Base-by-base conservation (phyloP, 768 basidiomycete species). In the Agaricus blazei region DNA sequence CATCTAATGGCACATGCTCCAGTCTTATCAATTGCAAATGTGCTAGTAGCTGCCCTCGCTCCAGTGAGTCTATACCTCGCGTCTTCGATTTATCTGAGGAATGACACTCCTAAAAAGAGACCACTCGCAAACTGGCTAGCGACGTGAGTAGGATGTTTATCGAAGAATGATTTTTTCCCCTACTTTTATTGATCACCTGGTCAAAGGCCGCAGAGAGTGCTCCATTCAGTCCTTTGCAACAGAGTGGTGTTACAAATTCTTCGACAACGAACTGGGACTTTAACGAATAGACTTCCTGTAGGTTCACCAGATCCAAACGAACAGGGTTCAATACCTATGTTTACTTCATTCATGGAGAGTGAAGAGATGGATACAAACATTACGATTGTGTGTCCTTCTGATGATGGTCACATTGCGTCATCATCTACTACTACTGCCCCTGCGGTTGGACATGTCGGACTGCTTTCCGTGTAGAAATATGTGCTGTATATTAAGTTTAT, bases 191-290 rank as follows among this genome's bases (percentile, higher is more conserved):
- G 34, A 34, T 6, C 34, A 8, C 11, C 34, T 19, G 34, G 34
- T 34, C 34, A 34, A 37, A 76, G 73, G 12, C 72, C 72, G 4
- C 75, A 76, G 59, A 71, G 75, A 34, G 72, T 75, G 27, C 58
- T 76, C n/a, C 75, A 76, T 60, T 75, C 73, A 12, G 64, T 76
- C 11, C 61, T 76, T 40, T 74, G 72, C 61, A 74, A 63, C 29
- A 71, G 75, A 26, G 73, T 76, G 19, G 67, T 78, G 4, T 63
- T 78, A 40, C 66, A 71, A 31, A 75, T 78, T 41, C 63, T 72
- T 9, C 65, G 68, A 23, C 67, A 67, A 61, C 67, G 68, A 28
- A 52, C 61, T 27, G 50, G 56, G 24, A 28, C 60, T 9, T 19
- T 14, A 40, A 40, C 5, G 11, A 4, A 19, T 12, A 40, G 3